A percentile compares a stretch with the other conserved stretches of the same genome.
These are phyloP conservation scores for Naegleria gruberi DNA, from an alignment of 208 protist species.

Conservation along the genomic window DNA sequence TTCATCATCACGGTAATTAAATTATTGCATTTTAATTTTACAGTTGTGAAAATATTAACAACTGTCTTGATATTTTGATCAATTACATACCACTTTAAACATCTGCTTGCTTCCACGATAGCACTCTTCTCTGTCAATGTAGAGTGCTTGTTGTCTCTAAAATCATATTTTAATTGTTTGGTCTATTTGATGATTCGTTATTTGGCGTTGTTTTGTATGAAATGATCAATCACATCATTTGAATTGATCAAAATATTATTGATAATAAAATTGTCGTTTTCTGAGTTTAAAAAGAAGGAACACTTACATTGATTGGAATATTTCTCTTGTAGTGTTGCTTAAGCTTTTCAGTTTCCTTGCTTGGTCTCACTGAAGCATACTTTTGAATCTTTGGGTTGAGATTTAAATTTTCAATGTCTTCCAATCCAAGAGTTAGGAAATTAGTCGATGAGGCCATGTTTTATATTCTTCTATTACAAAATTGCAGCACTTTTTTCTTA, in stretches of 20 bases:
- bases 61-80: no score
- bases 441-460: not conserved
- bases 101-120: conserved; percentile 43
- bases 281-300: not conserved
- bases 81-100: conserved; percentile 33
- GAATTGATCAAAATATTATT: not conserved
- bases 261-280: not conserved
- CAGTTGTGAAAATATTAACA: no score
- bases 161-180: not conserved
- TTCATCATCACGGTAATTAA: no score
- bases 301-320: not conserved
- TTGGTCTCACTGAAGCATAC: not conserved
- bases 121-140: conserved; percentile 53
- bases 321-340: conserved; percentile 13
- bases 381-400: conserved; percentile 16
- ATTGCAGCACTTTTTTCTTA: no score
- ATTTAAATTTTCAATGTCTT: not conserved
- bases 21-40: no score
- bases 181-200: not conserved
- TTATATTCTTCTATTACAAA: no score
- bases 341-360: not conserved
- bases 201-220: no score
- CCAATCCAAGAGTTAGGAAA: not conserved
- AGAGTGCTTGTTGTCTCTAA: conserved; percentile 28
- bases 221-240: not conserved